These are phyloP conservation scores for Paramecium sexaurelia DNA, from an alignment of 73 alveolate genomes.

Conservation along the genomic window DNA sequence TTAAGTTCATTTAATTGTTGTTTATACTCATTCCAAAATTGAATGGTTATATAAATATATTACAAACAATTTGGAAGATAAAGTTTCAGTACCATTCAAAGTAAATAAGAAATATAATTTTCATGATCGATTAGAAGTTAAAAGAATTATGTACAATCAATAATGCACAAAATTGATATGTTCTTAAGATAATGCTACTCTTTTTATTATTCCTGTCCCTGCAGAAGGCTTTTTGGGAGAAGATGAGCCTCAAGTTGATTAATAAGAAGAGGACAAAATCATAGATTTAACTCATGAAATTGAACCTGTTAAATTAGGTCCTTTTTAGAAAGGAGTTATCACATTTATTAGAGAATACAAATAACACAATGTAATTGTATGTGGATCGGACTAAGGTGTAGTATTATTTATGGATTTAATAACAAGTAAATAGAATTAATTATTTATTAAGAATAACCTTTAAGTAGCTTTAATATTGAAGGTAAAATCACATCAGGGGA, in stretches of 20 bases:
- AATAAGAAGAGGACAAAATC: slow-evolving; percentile 32
- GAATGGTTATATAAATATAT: slow-evolving; percentile 64
- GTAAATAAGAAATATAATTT: slow-evolving; percentile 40
- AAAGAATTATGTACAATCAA: slow-evolving; percentile 45
- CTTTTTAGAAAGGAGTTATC: slow-evolving; percentile 45
- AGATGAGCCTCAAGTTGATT: slow-evolving; percentile 53
- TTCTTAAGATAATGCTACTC: slow-evolving; percentile 34
- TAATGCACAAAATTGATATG: slow-evolving; percentile 18
- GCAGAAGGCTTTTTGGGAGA: slow-evolving; percentile 56
- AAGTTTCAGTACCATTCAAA: slow-evolving; percentile 56
- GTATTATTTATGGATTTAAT: slow-evolving; percentile 58
- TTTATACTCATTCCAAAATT: slow-evolving; percentile 25
- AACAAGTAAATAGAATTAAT: background rate
- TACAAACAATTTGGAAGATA: slow-evolving; percentile 47
- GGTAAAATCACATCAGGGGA: slow-evolving; percentile 22
- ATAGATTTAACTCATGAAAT: slow-evolving; percentile 25
- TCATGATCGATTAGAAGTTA: slow-evolving; percentile 17
- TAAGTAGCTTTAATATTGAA: background rate
- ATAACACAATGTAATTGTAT: slow-evolving; percentile 29
- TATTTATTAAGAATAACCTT: background rate
- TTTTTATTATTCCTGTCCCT: slow-evolving; percentile 28
- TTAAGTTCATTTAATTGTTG: slow-evolving; percentile 50
- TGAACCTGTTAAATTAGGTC: slow-evolving; percentile 58
- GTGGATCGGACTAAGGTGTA: slow-evolving; percentile 47
- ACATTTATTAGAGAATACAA: slow-evolving; percentile 60